A percentile compares a stretch with the other conserved stretches of the same genome.
These are phyloP conservation scores for Tubosaeta sp. DNA, from an alignment of 768 basidiomycete species.

Conservation along the genomic window DNA sequence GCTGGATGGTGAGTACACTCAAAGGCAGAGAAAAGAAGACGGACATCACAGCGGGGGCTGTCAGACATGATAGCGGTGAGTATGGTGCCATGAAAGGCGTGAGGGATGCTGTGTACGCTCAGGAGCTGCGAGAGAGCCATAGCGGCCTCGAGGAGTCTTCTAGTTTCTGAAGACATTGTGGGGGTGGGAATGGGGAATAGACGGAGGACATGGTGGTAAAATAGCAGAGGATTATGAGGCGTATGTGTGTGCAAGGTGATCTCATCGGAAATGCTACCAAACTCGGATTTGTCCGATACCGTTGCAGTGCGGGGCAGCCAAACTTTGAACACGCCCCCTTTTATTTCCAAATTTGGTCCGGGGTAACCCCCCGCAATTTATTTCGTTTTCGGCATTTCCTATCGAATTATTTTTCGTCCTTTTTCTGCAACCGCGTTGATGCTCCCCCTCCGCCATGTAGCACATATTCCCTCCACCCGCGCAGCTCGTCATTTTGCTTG, in stretches of 20 bases:
- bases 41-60: slow-evolving; percentile 59
- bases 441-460: slow-evolving; percentile 37
- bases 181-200: not conserved
- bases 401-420: slow-evolving; percentile 20
- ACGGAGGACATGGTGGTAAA: slow-evolving; percentile 54
- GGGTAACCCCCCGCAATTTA: slow-evolving; percentile 17
- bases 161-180: slow-evolving; percentile 60
- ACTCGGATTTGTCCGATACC: slow-evolving; percentile 27
- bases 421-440: slow-evolving; percentile 26
- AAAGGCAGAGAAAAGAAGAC: slow-evolving; percentile 22
- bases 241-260: slow-evolving; percentile 41
- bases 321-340: slow-evolving; percentile 3
- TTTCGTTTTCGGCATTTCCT: slow-evolving; percentile 16
- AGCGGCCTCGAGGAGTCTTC: slow-evolving; percentile 75
- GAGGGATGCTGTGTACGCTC: slow-evolving; percentile 52
- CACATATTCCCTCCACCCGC: slow-evolving; percentile 1
- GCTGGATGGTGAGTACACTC: slow-evolving; percentile 11
- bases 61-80: slow-evolving; percentile 68
- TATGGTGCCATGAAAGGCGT: slow-evolving; percentile 79
- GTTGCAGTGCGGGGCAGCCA: slow-evolving; percentile 20
- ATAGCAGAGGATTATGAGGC: slow-evolving; percentile 23
- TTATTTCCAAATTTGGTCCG: slow-evolving; percentile 9
- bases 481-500: slow-evolving; percentile 19
- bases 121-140: slow-evolving; percentile 67
- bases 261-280: slow-evolving; percentile 29